A percentile compares a stretch with the other conserved stretches of the same genome.
These are phyloP conservation scores for Phytophthora kernoviae DNA, from an alignment of 352 stramenopile genomes.

Conservation along the genomic window DNA sequence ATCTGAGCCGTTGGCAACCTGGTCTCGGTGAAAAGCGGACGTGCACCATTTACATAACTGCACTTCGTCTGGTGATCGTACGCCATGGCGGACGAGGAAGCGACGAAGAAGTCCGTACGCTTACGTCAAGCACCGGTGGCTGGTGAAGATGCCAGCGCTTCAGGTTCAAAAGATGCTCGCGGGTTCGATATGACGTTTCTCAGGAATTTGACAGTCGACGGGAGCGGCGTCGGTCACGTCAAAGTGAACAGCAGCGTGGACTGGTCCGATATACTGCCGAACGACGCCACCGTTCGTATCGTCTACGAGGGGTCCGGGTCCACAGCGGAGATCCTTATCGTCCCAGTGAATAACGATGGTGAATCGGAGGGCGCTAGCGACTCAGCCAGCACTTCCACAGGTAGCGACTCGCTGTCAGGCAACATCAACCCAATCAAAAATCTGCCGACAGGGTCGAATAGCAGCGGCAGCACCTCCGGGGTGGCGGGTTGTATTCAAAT, in stretches of 20 bases:
- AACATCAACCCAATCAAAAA: conserved; percentile 20
- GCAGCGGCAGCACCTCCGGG: conserved; percentile 14
- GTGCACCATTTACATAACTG: neutral
- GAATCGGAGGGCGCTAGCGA: conserved; percentile 11
- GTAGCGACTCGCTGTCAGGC: conserved; percentile 17
- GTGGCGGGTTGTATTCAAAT: conserved; percentile 9
- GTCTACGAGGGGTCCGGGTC: conserved; percentile 42
- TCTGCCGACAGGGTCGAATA: conserved; percentile 30
- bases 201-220: conserved; percentile 34
- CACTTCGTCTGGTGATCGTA: conserved; percentile 12
- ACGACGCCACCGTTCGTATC: conserved; percentile 50
- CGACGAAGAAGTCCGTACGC: neutral
- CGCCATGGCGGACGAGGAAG: conserved; percentile 9
- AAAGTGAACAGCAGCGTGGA: conserved; percentile 31
- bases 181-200: conserved; percentile 37
- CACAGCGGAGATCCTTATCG: conserved; percentile 36
- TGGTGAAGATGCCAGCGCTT: conserved; percentile 6
- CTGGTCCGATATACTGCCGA: conserved; percentile 45
- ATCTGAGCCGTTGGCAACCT: conserved; percentile 9
- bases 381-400: conserved; percentile 17
- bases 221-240: conserved; percentile 37
- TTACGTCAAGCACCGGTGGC: conserved; percentile 5
- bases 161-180: conserved; percentile 3
- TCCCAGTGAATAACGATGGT: conserved; percentile 25
- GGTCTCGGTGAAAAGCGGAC: neutral